A percentile compares a stretch with the other conserved stretches of the same genome.
Evolutionary conservation across 306 rosid genomes (phyloP).

Genomic region (Dalbergia oliveri): DNA sequence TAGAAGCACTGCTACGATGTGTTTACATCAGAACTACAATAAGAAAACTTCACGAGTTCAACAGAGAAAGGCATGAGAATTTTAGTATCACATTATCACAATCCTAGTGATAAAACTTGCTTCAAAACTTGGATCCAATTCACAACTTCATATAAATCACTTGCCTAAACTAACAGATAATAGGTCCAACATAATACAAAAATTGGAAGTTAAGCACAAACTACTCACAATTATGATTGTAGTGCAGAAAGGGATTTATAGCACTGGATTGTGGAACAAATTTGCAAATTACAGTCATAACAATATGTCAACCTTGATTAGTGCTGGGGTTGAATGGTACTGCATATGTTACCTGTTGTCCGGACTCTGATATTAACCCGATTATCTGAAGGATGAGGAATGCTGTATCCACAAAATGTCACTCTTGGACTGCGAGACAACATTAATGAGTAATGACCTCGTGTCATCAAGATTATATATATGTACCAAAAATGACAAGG

Average conservation of each 20-base stretch:
- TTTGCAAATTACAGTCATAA: slow-evolving; percentile 13
- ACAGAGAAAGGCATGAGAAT: background rate
- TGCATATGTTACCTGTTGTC: slow-evolving; percentile 68
- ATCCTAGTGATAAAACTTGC: background rate
- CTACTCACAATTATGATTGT: background rate
- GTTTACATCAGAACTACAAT: background rate
- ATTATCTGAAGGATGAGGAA: slow-evolving; percentile 92
- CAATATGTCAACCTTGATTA: background rate
- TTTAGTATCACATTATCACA: background rate
- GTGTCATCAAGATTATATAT: slow-evolving; percentile 19
- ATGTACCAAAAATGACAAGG: background rate
- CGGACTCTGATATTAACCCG: slow-evolving; percentile 83
- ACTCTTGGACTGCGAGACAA: slow-evolving; percentile 75
- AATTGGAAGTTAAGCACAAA: background rate
- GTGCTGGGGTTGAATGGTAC: background rate
- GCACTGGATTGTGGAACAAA: slow-evolving; percentile 17
- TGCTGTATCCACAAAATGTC: slow-evolving; percentile 81
- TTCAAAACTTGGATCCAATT: background rate
- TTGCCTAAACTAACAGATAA: slow-evolving; percentile 16
- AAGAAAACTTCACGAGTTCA: background rate
- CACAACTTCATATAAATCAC: slow-evolving; percentile 10
- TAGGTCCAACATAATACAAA: background rate
- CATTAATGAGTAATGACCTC: background rate
- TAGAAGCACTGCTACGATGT: background rate
- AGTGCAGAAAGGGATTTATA: slow-evolving; percentile 1